A percentile compares a stretch with the other conserved stretches of the same genome.
These are phyloP conservation scores for Cucumis cinereus DNA, from an alignment of 306 rosid genomes.

Conservation along the genomic window DNA sequence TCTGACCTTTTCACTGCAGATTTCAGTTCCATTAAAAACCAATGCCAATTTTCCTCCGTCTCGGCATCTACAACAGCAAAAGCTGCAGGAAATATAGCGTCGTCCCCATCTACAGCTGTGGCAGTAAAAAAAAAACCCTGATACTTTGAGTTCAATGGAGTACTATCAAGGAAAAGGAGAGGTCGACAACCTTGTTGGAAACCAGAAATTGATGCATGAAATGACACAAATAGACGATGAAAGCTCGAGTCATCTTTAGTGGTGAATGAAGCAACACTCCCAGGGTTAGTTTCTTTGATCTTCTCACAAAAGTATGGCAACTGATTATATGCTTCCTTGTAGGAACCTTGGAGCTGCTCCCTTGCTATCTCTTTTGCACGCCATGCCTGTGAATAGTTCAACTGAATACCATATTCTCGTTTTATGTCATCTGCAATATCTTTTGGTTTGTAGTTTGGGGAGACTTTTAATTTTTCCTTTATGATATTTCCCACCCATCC, in stretches of 20 bases:
- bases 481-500: constrained; percentile 99
- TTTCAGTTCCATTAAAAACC: constrained; percentile 78
- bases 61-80: constrained; percentile 86
- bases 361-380: constrained; percentile 97
- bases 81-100: constrained; percentile 75
- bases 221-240: constrained; percentile 80
- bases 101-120: constrained; percentile 75
- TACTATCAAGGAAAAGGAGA: constrained; percentile 72
- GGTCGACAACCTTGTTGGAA: constrained; percentile 88
- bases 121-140: constrained; percentile 80
- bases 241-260: constrained; percentile 94
- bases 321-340: constrained; percentile 85
- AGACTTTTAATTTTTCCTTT: constrained; percentile 82
- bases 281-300: constrained; percentile 88
- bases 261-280: constrained; percentile 72
- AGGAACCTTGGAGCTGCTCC: constrained; percentile 95
- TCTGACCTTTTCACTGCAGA: constrained; percentile 40
- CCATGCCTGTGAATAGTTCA: constrained; percentile 98
- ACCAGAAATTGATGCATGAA: constrained; percentile 71
- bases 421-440: constrained; percentile 86
- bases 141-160: constrained; percentile 79
- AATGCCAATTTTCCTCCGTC: constrained; percentile 77
- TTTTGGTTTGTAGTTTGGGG: constrained; percentile 93
- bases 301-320: constrained; percentile 77
- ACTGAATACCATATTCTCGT: constrained; percentile 85